Conservation (phyloP, 2,329 filamentous ascomycete genomes). For the Coniosporium tulheliwenetii region DNA sequence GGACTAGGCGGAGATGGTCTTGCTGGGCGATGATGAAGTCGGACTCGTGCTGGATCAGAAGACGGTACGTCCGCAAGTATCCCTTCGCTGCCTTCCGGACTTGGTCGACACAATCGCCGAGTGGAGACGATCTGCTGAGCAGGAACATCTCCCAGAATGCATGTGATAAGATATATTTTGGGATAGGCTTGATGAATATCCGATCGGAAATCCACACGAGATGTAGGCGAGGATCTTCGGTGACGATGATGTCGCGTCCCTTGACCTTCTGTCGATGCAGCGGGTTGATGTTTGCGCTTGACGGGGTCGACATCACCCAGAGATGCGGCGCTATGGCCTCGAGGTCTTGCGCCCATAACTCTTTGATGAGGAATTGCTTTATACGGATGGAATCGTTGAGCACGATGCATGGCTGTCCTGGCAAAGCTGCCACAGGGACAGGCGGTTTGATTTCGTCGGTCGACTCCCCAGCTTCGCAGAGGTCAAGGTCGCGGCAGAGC, state of each 20-base stretch:
- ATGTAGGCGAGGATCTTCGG: conserved; percentile 25
- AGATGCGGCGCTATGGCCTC: conserved; percentile 8
- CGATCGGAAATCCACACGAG: conserved; percentile 24
- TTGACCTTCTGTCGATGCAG: conserved; percentile 24
- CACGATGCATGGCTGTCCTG: conserved; percentile 1
- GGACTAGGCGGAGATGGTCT: conserved; percentile 9
- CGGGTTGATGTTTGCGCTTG: conserved; percentile 2
- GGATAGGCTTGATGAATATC: conserved; percentile 29
- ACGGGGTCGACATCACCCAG: conserved; percentile 8
- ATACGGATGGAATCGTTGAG: background rate
- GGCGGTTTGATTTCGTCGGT: background rate
- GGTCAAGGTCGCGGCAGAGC: conserved; percentile 7
- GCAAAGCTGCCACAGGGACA: conserved; percentile 1
- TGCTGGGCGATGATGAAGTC: conserved; percentile 19
- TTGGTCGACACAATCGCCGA: conserved; percentile 4
- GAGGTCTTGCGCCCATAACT: conserved; percentile 4
- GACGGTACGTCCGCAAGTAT: conserved; percentile 20
- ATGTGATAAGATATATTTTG: conserved; percentile 16
- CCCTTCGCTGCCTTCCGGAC: conserved; percentile 15
- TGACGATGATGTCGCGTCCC: conserved; percentile 21
- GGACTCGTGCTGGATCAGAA: conserved; percentile 17
- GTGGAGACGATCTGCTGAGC: background rate
- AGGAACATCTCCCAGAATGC: conserved; percentile 4
- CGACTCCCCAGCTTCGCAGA: conserved; percentile 1
- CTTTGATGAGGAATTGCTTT: conserved; percentile 1